Conservation (phyloP, 2,329 filamentous ascomycete species). For the Calonectria multiphialidica region DNA sequence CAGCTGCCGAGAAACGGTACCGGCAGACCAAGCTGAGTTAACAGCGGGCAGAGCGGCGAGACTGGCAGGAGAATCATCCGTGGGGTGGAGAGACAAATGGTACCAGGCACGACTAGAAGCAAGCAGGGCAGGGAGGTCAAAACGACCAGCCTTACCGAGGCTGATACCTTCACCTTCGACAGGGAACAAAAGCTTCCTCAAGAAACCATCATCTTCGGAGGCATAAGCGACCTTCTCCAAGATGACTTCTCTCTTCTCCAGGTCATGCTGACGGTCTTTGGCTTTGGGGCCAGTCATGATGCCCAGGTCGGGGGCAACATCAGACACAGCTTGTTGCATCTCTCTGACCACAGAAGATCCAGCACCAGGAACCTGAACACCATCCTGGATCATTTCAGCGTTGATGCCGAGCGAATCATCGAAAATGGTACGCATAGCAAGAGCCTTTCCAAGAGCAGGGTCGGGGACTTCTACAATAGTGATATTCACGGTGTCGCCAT, state of each 20-base stretch:
- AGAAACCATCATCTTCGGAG: conserved; percentile 83
- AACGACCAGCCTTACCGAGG: conserved; percentile 80
- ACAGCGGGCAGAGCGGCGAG: conserved; percentile 79
- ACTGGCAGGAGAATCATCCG: conserved; percentile 83
- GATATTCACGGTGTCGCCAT: conserved; percentile 87
- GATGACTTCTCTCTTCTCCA: conserved; percentile 85
- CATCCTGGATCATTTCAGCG: conserved; percentile 96
- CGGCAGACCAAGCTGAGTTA: conserved; percentile 92
- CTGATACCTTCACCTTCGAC: conserved; percentile 82
- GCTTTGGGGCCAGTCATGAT: conserved; percentile 76
- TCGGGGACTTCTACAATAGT: conserved; percentile 89
- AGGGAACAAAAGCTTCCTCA: conserved; percentile 86
- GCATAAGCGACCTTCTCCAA: conserved; percentile 90
- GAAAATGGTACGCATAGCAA: conserved; percentile 91
- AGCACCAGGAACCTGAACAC: conserved; percentile 78
- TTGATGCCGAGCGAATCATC: conserved; percentile 96
- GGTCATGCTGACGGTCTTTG: conserved; percentile 80
- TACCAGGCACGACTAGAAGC: conserved; percentile 94
- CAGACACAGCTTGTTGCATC: conserved; percentile 84
- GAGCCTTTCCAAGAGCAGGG: conserved; percentile 83
- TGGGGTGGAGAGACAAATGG: conserved; percentile 91
- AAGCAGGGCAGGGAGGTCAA: conserved; percentile 81
- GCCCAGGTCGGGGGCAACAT: conserved; percentile 83
- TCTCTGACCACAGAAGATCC: conserved; percentile 89
- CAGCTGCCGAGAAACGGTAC: conserved; percentile 90